Evolutionary conservation across 2,329 filamentous ascomycete genomes (phyloP), one percentile per base, ranked within the genome.

Genomic region (Talaromyces albobiverticillius): DNA sequence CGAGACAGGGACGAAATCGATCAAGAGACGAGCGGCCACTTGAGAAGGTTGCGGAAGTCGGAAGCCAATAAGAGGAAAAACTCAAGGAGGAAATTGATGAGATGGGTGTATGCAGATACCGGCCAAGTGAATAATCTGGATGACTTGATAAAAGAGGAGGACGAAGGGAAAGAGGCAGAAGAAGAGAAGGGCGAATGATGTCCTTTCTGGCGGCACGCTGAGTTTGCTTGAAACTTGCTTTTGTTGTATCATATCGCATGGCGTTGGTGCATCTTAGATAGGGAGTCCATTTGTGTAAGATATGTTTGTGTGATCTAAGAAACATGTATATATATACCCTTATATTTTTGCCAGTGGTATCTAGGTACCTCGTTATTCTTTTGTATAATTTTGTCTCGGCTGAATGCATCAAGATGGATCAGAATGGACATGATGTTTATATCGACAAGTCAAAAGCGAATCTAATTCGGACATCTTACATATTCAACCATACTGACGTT

Each of bases 11-110:
- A 64, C 7, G 64, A 70, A 26, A 66, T 72, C 41, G 64, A 71
- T 22, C 59, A 64, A 10, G 71, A 74, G 51, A 57, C 70, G 1
- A 63, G 67, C 4, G 69, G 67, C 1, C 57, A 71, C 38, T 38
- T 67, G 25, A 50, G 42, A 20, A 46, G 53, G 29, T 32, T 51
- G 23, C 38, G 47, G 25, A 50, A 50, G 26, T 13, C 23, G 25
- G 47, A 50, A 18, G 47, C 47, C 25, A 50, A 50, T 20, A 50
- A 50, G 16, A 41, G 47, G 31, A 50, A 42, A 11, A 29, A 18
- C 16, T n/a, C 42, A 14, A 51, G 48, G 32, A 51, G 25, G 32
- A 50, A 46, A n/a, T 29, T 55, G 14, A 20, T 55, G 23, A 34
- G 43, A 42, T 51, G 49, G 48, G 47, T 51, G 7, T 51, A 38